Conservation (phyloP, 768 basidiomycete species). For the Strobilomyces confusus region DNA sequence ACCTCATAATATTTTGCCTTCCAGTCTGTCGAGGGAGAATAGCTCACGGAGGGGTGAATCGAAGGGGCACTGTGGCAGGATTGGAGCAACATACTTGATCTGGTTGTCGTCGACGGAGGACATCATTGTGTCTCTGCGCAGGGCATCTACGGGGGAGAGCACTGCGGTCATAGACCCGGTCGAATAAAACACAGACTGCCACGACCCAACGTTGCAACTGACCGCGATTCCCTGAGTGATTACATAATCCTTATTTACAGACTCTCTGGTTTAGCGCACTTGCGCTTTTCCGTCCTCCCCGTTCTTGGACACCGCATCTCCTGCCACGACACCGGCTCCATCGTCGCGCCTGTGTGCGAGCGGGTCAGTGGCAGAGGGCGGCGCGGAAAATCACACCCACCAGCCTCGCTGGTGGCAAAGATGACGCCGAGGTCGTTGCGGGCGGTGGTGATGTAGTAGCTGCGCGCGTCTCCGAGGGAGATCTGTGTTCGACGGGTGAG, state of each 20-base stretch:
- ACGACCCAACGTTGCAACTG: slow-evolving; percentile 9
- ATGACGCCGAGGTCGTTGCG: slow-evolving; percentile 89
- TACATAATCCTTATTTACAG: slow-evolving; percentile 35
- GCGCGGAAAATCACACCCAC: slow-evolving; percentile 35
- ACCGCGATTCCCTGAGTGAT: slow-evolving; percentile 13
- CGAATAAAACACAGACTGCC: slow-evolving; percentile 21
- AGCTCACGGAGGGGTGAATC: slow-evolving; percentile 37
- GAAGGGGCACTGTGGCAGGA: slow-evolving; percentile 15
- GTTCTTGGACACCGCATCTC: slow-evolving; percentile 88
- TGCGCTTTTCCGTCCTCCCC: slow-evolving; percentile 73
- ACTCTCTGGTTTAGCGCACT: slow-evolving; percentile 81
- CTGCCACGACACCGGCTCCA: slow-evolving; percentile 87
- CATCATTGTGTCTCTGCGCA: slow-evolving; percentile 58
- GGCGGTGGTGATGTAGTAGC: slow-evolving; percentile 89
- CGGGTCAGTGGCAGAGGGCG: slow-evolving; percentile 2
- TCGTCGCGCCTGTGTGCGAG: slow-evolving; percentile 59
- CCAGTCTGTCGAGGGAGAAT: slow-evolving; percentile 65
- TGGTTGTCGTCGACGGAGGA: slow-evolving; percentile 60
- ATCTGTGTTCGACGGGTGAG: slow-evolving; percentile 48
- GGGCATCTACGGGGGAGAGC: slow-evolving; percentile 53
- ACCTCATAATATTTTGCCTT: too few relatives aligned
- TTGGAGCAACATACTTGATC: slow-evolving; percentile 44
- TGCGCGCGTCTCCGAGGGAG: slow-evolving; percentile 86
- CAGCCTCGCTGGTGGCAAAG: slow-evolving; percentile 85
- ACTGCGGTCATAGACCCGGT: slow-evolving; percentile 55